Evolutionary conservation across 176 grass and related monocot species (phyloP), one percentile per base, ranked within the genome.

Genomic region (Oryza officinalis): DNA sequence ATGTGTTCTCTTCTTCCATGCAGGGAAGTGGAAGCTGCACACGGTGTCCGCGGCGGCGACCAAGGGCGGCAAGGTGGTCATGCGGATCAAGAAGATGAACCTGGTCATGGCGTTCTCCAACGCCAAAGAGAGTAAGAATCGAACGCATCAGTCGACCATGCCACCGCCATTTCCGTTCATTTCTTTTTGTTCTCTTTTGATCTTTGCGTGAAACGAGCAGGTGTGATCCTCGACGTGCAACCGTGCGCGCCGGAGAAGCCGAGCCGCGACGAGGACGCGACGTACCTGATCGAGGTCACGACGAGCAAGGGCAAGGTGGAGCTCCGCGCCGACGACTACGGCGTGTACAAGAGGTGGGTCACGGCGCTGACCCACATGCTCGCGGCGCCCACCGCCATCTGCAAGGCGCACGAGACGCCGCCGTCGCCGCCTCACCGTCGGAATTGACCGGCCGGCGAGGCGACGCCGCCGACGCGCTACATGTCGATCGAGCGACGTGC

Each of bases 271-370:
- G 83, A 73, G 44, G 87, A 88, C 76, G 89, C 79, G 76, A 73
- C 93, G 70, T 99, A 95, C 83, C 87, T 69, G 72, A 86, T 99
- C 17, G 92, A 90, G 65, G 78, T 99, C 63, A 50, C 71, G 61
- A 99, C 96, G 46, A 96, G 67, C 91, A 95, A 87, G 89, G 96
- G 96, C 45, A 95, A 90, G 87, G 91, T 96, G 81, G 84, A 90
- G 80, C 91, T 99, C 68, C 92, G 94, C 80, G 78, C 92, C 69
- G 86, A 88, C 82, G 89, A 99, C 77, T 91, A 96, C 68, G 76
- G 81, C 33, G 64, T 88, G 35, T 96, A 94, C 91, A 99, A 94
- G 87, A 88, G 94, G 83, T 99, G 96, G 96, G 85, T 99, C 69
- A 91, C 86, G 38, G 92, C 96, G 13, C 81, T 99, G 74, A 96